Base-by-base conservation (phyloP, 495 filamentous ascomycete species). In the Hapsidospora chrysogenum region DNA sequence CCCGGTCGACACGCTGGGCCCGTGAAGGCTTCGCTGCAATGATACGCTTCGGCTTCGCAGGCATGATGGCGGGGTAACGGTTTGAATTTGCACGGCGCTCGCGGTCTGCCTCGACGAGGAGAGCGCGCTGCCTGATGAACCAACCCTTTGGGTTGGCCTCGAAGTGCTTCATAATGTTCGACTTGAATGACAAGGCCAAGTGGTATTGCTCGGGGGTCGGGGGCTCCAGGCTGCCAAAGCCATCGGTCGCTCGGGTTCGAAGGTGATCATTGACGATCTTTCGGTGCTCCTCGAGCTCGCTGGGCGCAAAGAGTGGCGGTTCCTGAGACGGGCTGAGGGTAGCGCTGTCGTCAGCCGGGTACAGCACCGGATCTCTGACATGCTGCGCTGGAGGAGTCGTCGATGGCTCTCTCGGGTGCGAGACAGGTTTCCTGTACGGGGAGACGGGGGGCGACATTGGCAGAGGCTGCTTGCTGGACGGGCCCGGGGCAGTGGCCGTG, bases 361-460 rank as follows among this genome's bases (percentile, higher is more conserved):
- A 80, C 16, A 80, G 62, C 19, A 77, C 63, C 10, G 74, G 74
- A 38, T 80, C 76, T 39, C 63, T 63, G 13, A 46, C 49, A 33
- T 41, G 47, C 31, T 57, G 44, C 35, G 42, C 39, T 14, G 44
- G 49, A 1, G 33, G 37, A 32, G 57, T 47, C 35, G 42, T 41
- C 14, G 45, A 1, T 31, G 36, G 57, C 17, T 33, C 14, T 21
- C 17, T 15, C 3, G 7, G 33, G 6, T 25, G 33, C 19, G 15
- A 17, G 25, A 29, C 22, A 54, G 51, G 3, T 36, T 67, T 68
- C 17, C 60, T 61, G 35, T 67, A 70, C 9, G 79, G 79, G 17
- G 79, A 84, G 26, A 80, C 68, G 6, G 80, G 80, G 45, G 80
- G 80, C 27, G 80, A 83, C 21, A 77, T 52, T 57, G 59, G 44